phyloP scores from a whole-genome alignment of 1,284 basidiomycete species.

The Austroboletus novae-zelandiae region DNA sequence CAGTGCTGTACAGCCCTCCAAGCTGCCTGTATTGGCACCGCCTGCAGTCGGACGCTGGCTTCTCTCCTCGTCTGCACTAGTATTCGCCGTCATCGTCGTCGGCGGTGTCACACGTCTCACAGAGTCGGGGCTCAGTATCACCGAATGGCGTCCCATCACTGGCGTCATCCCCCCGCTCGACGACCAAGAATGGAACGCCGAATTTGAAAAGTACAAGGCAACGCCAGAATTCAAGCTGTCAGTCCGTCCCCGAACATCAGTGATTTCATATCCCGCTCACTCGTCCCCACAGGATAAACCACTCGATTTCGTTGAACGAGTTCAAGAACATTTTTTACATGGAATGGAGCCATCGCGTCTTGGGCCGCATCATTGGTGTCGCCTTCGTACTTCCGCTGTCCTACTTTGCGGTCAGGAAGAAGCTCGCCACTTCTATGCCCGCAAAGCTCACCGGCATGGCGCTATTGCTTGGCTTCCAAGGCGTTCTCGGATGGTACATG shows the following conservation, averaged over 20 bases:
- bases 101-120: conserved; percentile 97
- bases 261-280: conserved; percentile 1
- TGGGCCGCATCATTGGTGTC: conserved; percentile 88
- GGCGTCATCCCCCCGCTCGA: conserved; percentile 86
- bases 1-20: conserved; percentile 29
- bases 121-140: conserved; percentile 96
- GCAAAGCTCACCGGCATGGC: conserved; percentile 70
- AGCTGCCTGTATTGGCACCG: conserved; percentile 62
- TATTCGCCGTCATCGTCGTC: conserved; percentile 91
- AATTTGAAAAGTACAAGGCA: conserved; percentile 93
- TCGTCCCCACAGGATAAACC: conserved; percentile 71
- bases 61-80: conserved; percentile 77
- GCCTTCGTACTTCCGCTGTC: conserved; percentile 77
- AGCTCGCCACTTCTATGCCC: conserved; percentile 63
- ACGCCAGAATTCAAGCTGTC: conserved; percentile 96
- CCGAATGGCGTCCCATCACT: conserved; percentile 95
- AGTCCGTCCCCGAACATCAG: conserved; percentile 33
- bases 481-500: conserved; percentile 98
- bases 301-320: conserved; percentile 81
- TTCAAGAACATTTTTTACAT: conserved; percentile 98
- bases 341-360: conserved; percentile 97
- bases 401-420: conserved; percentile 74
- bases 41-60: conserved; percentile 83
- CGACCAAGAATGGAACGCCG: conserved; percentile 77
- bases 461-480: conserved; percentile 85